Evolutionary conservation across 139 green algal genomes (phyloP).

Genomic region (Chlorella sorokiniana): DNA sequence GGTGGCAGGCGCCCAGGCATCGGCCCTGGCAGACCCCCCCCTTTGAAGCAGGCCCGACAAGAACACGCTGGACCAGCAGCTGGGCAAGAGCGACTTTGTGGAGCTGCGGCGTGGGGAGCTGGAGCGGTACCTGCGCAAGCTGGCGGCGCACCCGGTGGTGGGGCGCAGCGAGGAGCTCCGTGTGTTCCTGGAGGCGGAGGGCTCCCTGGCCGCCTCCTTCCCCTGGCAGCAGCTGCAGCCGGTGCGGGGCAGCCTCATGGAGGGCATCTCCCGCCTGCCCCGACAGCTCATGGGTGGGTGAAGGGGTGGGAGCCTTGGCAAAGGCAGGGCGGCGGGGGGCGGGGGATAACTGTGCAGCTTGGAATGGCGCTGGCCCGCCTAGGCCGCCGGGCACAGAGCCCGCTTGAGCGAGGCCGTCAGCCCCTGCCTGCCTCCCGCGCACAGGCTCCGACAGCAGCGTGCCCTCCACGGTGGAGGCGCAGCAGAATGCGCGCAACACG

Average conservation of each 20-base stretch:
- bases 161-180: conserved; percentile 71
- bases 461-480: conserved; percentile 67
- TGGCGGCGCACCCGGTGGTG: conserved; percentile 83
- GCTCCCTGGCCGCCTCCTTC: conserved; percentile 56
- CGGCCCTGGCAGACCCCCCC: background rate
- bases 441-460: conserved; percentile 59
- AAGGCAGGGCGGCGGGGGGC: too few relatives aligned
- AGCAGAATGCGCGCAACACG: conserved; percentile 60
- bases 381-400: too few relatives aligned
- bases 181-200: conserved; percentile 84
- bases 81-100: conserved; percentile 74
- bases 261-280: conserved; percentile 74
- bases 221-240: conserved; percentile 74
- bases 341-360: too few relatives aligned
- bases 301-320: too few relatives aligned
- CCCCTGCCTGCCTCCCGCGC: too few relatives aligned
- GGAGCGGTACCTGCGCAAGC: conserved; percentile 81
- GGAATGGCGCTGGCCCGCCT: too few relatives aligned
- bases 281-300: conserved; percentile 69
- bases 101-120: conserved; percentile 75
- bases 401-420: too few relatives aligned
- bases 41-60: conserved; percentile 73
- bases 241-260: conserved; percentile 60
- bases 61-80: conserved; percentile 72
- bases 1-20: background rate